Conservation (phyloP, 2,329 filamentous ascomycete species). For the Fusarium abutilonis region DNA sequence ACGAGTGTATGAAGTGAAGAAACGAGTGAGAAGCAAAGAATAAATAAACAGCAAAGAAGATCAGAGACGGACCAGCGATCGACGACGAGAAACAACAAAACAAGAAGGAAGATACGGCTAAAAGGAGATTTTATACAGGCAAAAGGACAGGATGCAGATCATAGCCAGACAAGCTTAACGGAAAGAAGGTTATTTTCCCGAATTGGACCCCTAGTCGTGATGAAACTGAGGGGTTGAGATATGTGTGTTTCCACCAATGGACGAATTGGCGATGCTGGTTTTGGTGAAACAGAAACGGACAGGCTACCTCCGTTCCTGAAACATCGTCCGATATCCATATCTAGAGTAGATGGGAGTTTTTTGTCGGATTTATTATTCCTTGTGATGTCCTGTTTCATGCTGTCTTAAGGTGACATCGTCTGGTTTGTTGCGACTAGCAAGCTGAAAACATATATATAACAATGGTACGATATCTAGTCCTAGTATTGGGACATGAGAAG, state of each 20-base stretch:
- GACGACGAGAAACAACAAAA: too few species aligned
- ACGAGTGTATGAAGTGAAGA: constrained; percentile 1
- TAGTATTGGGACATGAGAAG: too few species aligned
- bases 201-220: not conserved
- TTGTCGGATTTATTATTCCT: not conserved
- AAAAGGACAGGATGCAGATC: not conserved
- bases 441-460: too few species aligned
- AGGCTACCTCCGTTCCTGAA: too few species aligned
- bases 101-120: too few species aligned
- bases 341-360: too few species aligned
- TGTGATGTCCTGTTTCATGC: too few species aligned
- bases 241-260: not conserved
- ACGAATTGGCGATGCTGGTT: not conserved
- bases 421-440: too few species aligned
- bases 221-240: not conserved
- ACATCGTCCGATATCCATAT: too few species aligned
- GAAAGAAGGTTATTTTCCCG: not conserved
- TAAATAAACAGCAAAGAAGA: not conserved
- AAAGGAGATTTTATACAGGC: too few species aligned
- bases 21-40: not conserved
- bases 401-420: too few species aligned
- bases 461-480: too few species aligned
- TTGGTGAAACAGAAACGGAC: not conserved
- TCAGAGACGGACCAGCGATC: not conserved
- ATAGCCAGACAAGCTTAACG: not conserved